Evolutionary conservation across 1,284 basidiomycete species (phyloP).

Genomic region (Sphaerobolus stellatus): DNA sequence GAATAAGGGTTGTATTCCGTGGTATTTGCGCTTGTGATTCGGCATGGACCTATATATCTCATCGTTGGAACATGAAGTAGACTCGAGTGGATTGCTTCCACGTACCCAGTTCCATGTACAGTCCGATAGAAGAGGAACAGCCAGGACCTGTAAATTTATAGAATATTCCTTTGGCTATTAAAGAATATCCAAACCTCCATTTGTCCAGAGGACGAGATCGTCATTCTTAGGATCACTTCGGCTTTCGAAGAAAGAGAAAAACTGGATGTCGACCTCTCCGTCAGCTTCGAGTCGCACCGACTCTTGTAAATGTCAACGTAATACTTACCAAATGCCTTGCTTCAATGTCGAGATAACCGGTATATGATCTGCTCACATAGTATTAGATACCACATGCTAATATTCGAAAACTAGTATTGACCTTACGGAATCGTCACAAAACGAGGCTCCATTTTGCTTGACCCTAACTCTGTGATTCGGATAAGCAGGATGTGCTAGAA

Average conservation of each 20-base stretch:
- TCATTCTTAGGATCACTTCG: constrained; percentile 63
- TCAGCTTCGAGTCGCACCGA: constrained; percentile 49
- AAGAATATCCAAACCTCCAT: constrained; percentile 46
- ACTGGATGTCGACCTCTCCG: constrained; percentile 60
- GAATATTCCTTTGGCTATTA: constrained; percentile 5
- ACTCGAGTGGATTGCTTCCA: constrained; percentile 1
- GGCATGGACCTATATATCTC: constrained; percentile 19
- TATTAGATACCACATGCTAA: background rate
- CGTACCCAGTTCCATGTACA: constrained; percentile 67
- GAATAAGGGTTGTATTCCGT: constrained; percentile 61
- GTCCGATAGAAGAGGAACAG: constrained; percentile 60
- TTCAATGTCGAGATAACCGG: background rate
- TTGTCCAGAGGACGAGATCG: constrained; percentile 73
- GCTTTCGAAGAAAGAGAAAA: constrained; percentile 87
- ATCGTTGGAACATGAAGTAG: background rate
- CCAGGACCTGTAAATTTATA: constrained; percentile 49
- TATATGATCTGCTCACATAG: background rate
- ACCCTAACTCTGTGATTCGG: background rate
- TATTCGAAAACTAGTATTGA: background rate
- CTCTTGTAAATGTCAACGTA: background rate
- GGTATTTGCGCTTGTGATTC: constrained; percentile 26
- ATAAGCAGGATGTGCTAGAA: background rate
- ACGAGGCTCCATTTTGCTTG: background rate
- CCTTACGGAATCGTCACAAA: background rate
- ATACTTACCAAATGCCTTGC: background rate